These are phyloP conservation scores for Thielaviopsis cerberus DNA, from an alignment of 2,329 filamentous ascomycete genomes.

Conservation along the genomic window DNA sequence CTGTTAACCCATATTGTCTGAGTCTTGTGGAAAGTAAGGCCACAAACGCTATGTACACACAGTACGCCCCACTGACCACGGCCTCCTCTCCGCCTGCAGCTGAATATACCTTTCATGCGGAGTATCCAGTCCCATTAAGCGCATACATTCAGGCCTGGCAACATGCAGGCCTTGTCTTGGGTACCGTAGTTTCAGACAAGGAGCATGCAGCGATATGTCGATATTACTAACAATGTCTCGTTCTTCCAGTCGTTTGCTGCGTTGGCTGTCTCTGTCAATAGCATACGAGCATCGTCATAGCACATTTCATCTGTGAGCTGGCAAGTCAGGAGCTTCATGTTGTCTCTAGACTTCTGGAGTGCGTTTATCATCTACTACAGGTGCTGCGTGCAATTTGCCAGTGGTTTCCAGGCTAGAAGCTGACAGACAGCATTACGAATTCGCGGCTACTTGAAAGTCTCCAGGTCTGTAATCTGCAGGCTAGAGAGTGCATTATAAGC, in stretches of 20 bases:
- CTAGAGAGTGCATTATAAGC: no score
- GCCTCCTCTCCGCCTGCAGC: not conserved
- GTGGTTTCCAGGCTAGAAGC: not conserved
- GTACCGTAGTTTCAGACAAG: not conserved
- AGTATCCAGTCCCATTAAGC: not conserved
- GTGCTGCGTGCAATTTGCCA: no score
- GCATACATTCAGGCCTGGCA: not conserved
- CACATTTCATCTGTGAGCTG: not conserved
- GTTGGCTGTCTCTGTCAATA: not conserved
- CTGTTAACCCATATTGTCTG: not conserved
- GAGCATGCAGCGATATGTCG: not conserved
- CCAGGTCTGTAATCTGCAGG: no score
- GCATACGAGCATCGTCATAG: not conserved
- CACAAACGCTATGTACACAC: no score
- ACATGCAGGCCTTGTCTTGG: not conserved
- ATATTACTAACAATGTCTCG: not conserved
- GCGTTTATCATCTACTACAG: no score
- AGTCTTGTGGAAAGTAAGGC: not conserved
- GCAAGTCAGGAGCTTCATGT: not conserved
- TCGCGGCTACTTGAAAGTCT: no score
- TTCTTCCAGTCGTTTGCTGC: not conserved
- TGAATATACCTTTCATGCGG: not conserved
- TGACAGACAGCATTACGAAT: no score
- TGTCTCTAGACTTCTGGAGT: not conserved
- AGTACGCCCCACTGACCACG: not conserved